A percentile compares a stretch with the other conserved stretches of the same genome.
These are phyloP conservation scores for Takakia lepidozioides DNA, from an alignment of 225 moss, liverwort and hornwort species.

Conservation along the genomic window DNA sequence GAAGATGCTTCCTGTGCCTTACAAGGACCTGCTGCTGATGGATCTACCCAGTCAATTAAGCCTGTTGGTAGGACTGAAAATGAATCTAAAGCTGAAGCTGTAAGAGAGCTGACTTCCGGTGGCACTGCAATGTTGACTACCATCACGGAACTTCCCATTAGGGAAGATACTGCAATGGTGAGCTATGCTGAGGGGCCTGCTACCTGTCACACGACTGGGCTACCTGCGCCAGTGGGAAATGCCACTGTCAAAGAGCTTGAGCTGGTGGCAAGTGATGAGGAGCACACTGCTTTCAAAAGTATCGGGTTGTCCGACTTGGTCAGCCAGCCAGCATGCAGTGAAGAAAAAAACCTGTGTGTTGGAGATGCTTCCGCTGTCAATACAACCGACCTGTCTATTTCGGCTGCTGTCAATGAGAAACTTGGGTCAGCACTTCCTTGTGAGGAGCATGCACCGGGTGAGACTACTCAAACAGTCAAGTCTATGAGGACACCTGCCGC, in stretches of 20 bases:
- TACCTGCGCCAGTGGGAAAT: conserved; percentile 14
- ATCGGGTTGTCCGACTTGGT: too few relatives aligned
- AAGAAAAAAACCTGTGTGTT: too few relatives aligned
- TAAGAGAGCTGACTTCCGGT: too few relatives aligned
- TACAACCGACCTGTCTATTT: too few relatives aligned
- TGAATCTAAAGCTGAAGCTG: conserved; percentile 24
- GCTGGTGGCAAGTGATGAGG: conserved; percentile 14
- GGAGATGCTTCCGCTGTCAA: too few relatives aligned
- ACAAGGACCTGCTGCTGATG: neutral
- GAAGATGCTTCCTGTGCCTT: conserved; percentile 3
- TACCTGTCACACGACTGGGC: conserved; percentile 13
- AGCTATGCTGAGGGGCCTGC: too few relatives aligned
- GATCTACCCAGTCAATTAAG: conserved; percentile 3
- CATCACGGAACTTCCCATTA: too few relatives aligned
- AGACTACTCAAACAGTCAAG: conserved; percentile 24
- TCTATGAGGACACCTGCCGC: conserved; percentile 43
- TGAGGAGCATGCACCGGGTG: conserved; percentile 18
- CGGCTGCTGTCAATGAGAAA: conserved; percentile 20
- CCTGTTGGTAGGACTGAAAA: conserved; percentile 23
- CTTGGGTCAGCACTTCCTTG: conserved; percentile 14
- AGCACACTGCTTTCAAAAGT: too few relatives aligned
- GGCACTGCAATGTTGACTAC: too few relatives aligned
- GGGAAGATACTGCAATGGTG: too few relatives aligned
- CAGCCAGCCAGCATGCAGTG: conserved; percentile 10
- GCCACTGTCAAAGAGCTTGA: conserved; percentile 11